phyloP scores from a whole-genome alignment of 257 asterid species.

The Penstemon davidsonii region DNA sequence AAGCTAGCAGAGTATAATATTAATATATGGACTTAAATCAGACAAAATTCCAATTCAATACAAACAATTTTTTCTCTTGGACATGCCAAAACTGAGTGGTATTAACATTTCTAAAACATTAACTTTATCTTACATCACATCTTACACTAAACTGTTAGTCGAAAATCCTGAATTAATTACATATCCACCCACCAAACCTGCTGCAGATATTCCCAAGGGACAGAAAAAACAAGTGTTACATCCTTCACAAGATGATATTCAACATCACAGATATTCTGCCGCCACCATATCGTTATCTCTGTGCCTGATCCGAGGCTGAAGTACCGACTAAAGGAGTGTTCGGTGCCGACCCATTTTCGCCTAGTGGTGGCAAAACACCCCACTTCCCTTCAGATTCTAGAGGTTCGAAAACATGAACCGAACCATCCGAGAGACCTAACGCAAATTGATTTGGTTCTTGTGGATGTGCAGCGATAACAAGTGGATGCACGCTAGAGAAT shows the following conservation, averaged over 20 bases:
- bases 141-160: slow-evolving; percentile 25
- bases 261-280: slow-evolving; percentile 1
- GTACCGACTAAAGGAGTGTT: slow-evolving; percentile 43
- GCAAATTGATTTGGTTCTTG: slow-evolving; percentile 87
- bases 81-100: too few relatives aligned
- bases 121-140: not conserved
- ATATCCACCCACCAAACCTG: slow-evolving; percentile 33
- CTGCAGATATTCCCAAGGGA: slow-evolving; percentile 18
- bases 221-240: not conserved
- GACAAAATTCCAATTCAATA: too few relatives aligned
- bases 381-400: slow-evolving; percentile 79
- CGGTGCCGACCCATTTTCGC: slow-evolving; percentile 64
- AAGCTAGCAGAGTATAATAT: too few relatives aligned
- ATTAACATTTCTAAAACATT: too few relatives aligned
- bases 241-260: slow-evolving; percentile 1
- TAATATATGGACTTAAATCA: too few relatives aligned
- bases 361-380: slow-evolving; percentile 62
- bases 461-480: slow-evolving; percentile 84
- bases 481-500: slow-evolving; percentile 51
- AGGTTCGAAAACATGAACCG: slow-evolving; percentile 83
- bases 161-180: slow-evolving; percentile 32
- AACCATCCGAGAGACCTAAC: slow-evolving; percentile 77
- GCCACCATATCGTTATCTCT: slow-evolving; percentile 35
- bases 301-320: slow-evolving; percentile 59
- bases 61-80: too few relatives aligned